Evolutionary conservation across 1,284 basidiomycete species (phyloP).

Genomic region (Moesziomyces sp.): DNA sequence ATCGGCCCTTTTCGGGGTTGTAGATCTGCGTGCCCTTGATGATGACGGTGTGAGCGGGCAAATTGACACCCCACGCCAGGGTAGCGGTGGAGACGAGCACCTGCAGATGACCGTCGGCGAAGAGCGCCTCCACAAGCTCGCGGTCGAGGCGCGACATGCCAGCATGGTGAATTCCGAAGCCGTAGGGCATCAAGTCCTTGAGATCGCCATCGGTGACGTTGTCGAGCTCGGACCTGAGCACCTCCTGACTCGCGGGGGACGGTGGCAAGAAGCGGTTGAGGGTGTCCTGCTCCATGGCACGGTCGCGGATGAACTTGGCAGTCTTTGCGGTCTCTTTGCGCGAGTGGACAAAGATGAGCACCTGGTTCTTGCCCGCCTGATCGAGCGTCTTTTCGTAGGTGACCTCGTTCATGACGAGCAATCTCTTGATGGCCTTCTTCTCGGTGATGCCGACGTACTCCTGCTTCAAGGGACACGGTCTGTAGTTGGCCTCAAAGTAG

Average conservation of each 20-base stretch:
- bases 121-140: constrained; percentile 91
- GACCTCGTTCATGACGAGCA: constrained; percentile 98
- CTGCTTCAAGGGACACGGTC: constrained; percentile 94
- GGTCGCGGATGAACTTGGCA: constrained; percentile 91
- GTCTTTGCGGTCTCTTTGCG: constrained; percentile 99
- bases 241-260: constrained; percentile 56
- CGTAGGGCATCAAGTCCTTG: constrained; percentile 91
- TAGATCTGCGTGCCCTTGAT: constrained; percentile 99
- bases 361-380: constrained; percentile 64
- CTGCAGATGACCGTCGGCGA: constrained; percentile 90
- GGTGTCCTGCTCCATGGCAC: constrained; percentile 95
- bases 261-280: constrained; percentile 85
- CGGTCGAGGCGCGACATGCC: constrained; percentile 96
- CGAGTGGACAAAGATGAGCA: constrained; percentile 94
- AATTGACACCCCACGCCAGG: constrained; percentile 98
- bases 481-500: constrained; percentile 91
- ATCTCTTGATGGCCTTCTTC: constrained; percentile 98
- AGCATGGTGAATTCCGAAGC: constrained; percentile 98
- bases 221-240: constrained; percentile 75
- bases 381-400: constrained; percentile 87
- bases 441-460: constrained; percentile 98
- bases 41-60: constrained; percentile 97
- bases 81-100: constrained; percentile 97
- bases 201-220: constrained; percentile 86
- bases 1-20: constrained; percentile 97